Evolutionary conservation across 768 basidiomycete species (phyloP).

Genomic region (Pilatotrama ljubarskyi): DNA sequence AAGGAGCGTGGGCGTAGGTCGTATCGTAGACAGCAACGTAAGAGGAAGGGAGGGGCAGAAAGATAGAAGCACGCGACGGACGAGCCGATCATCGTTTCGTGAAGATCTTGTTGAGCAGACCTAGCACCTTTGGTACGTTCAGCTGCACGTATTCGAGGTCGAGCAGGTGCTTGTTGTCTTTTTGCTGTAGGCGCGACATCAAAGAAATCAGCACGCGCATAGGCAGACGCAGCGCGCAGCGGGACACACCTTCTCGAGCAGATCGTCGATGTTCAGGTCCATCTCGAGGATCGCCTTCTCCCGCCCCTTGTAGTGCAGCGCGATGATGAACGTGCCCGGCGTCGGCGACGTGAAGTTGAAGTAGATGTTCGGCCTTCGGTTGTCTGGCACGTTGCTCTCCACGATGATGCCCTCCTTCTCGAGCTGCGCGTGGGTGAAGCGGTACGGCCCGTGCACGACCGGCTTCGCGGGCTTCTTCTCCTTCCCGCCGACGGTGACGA

Average conservation of each 20-base stretch:
- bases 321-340: constrained; percentile 98
- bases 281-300: constrained; percentile 99
- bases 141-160: constrained; percentile 98
- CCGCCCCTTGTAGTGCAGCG: constrained; percentile 96
- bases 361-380: constrained; percentile 95
- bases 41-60: not conserved
- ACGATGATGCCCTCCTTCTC: constrained; percentile 99
- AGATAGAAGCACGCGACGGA: not conserved
- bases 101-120: constrained; percentile 91
- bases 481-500: constrained; percentile 94
- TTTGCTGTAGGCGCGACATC: constrained; percentile 67
- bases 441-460: constrained; percentile 89
- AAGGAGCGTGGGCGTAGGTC: constrained; percentile 15
- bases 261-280: constrained; percentile 98
- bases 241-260: constrained; percentile 85
- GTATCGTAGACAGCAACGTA: not conserved
- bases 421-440: constrained; percentile 96
- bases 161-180: constrained; percentile 94
- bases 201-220: constrained; percentile 1
- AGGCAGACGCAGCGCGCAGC: not conserved
- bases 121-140: constrained; percentile 93
- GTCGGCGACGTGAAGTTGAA: constrained; percentile 98
- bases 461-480: constrained; percentile 91
- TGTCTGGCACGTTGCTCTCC: constrained; percentile 98
- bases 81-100: constrained; percentile 65